Conservation (phyloP, 2,329 filamentous ascomycete species). For the Eutypa lata region DNA sequence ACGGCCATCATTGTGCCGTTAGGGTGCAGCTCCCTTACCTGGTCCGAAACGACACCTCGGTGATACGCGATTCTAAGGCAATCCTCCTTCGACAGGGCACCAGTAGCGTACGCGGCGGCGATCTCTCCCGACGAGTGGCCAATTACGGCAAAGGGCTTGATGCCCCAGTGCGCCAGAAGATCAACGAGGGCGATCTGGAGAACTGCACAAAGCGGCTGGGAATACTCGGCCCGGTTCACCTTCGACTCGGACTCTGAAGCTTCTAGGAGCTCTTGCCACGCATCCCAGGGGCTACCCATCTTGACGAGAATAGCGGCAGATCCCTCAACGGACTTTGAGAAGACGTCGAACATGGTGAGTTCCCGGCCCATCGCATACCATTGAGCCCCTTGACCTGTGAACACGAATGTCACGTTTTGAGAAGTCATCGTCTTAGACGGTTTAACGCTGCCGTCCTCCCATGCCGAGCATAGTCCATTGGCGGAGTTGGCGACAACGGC, state of each 20-base stretch:
- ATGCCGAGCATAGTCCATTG: constrained; percentile 27
- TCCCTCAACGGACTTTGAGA: constrained; percentile 21
- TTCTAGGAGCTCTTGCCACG: neutral
- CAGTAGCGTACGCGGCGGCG: constrained; percentile 1
- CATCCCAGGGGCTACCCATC: neutral
- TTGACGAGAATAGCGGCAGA: constrained; percentile 24
- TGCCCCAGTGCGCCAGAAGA: neutral
- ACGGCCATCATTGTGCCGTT: constrained; percentile 4
- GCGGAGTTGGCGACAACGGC: constrained; percentile 34
- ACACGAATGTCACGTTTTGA: constrained; percentile 24
- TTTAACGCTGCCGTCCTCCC: constrained; percentile 4
- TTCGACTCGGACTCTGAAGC: neutral
- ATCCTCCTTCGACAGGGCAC: neutral
- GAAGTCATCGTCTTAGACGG: constrained; percentile 8
- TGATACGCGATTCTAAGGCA: neutral
- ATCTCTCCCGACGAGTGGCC: constrained; percentile 4
- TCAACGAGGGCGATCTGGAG: constrained; percentile 2
- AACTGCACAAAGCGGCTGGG: constrained; percentile 1
- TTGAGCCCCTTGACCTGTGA: constrained; percentile 35
- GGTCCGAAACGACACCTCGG: neutral
- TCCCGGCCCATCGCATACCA: constrained; percentile 36
- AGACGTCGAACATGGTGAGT: constrained; percentile 26
- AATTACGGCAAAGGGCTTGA: neutral
- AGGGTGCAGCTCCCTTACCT: neutral
- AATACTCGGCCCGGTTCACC: neutral